Base-by-base conservation (phyloP, 305 asterid genomes). In the Fraxinus paxiana region DNA sequence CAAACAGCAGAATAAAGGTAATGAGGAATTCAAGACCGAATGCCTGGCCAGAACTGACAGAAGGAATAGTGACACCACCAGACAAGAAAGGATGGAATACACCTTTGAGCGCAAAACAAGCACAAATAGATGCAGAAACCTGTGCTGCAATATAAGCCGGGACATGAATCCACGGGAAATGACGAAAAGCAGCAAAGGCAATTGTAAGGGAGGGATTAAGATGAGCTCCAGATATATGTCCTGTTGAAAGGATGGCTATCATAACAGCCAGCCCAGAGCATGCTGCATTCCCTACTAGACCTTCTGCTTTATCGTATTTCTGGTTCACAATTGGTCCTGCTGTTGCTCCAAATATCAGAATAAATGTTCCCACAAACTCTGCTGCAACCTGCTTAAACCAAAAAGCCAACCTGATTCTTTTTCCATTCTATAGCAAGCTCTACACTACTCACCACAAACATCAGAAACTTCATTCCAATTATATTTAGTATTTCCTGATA, bases 201-300 rank as follows among this genome's bases (percentile, higher is more conserved):
- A 95, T 86, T 63, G 98, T 92, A 73, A 95, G 90, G 0, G 98
- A 89, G 0, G 98, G 98, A 83, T 95, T 95, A 10, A 95, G 92
- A 83, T 95, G 98, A 3, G 98, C 98, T 6, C 98, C 98, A 1
- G 98, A 95, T 83, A 95, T 93, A 86, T 95, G 98, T 10, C 98
- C 98, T 0, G 97, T 93, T 0, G 98, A 89, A 31, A 95, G 89
- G 80, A 95, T 95, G 73, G 93, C 94, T 31, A 95, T 92, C 98
- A 95, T 95, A 80, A 93, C 98, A 0, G 97, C 97, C 67, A 92
- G 89, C n/a, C 98, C 98, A 0, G 98, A 83, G 69, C 97, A 92
- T 2, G 93, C 95, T 0, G 98, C 98, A 78, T 93, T 95, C 20
- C 98, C 98, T 0, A 95, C 81, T 70, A 95, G 90, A 4, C 93